These are phyloP conservation scores for Didymella keratinophila DNA, from an alignment of 2,329 filamentous ascomycete species.

Conservation along the genomic window DNA sequence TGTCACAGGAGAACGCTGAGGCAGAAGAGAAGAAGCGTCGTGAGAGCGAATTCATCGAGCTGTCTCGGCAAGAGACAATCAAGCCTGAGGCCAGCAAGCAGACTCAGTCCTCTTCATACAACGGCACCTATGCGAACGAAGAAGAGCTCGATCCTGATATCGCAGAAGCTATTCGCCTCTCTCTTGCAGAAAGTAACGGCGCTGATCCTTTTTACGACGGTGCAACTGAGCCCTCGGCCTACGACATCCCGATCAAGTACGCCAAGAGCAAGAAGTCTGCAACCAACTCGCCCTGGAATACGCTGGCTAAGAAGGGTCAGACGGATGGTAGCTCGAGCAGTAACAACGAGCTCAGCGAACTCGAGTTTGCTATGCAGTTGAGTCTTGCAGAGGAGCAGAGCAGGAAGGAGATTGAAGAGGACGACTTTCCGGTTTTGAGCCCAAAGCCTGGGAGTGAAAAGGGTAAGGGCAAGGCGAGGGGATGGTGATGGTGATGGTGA, in stretches of 20 bases:
- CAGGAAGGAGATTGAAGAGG: conserved; percentile 44
- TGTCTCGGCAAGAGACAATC: conserved; percentile 12
- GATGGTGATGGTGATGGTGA: too few species aligned
- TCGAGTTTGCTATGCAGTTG: conserved; percentile 68
- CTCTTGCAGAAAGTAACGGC: conserved; percentile 43
- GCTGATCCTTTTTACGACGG: conserved; percentile 18
- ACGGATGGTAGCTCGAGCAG: conserved; percentile 48
- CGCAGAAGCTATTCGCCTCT: conserved; percentile 68
- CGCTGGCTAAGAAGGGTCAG: conserved; percentile 39
- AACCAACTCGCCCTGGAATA: conserved; percentile 29
- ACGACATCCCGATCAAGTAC: conserved; percentile 57
- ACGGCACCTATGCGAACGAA: conserved; percentile 40
- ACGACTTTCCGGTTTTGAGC: conserved; percentile 42
- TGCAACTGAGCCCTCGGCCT: conserved; percentile 30
- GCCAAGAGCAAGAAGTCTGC: conserved; percentile 50
- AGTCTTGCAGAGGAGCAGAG: conserved; percentile 68
- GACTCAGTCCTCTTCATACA: conserved; percentile 40
- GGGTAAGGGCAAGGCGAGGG: conserved; percentile 42
- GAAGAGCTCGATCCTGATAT: conserved; percentile 65
- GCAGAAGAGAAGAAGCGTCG: conserved; percentile 58
- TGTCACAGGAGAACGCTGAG: conserved; percentile 66
- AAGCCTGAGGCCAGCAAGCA: conserved; percentile 39
- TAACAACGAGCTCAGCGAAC: conserved; percentile 60
- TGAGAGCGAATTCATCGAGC: conserved; percentile 50
- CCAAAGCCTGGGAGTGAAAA: conserved; percentile 30